phyloP scores from a whole-genome alignment of 768 basidiomycete species.

The Coprinopsis strossmayeri region DNA sequence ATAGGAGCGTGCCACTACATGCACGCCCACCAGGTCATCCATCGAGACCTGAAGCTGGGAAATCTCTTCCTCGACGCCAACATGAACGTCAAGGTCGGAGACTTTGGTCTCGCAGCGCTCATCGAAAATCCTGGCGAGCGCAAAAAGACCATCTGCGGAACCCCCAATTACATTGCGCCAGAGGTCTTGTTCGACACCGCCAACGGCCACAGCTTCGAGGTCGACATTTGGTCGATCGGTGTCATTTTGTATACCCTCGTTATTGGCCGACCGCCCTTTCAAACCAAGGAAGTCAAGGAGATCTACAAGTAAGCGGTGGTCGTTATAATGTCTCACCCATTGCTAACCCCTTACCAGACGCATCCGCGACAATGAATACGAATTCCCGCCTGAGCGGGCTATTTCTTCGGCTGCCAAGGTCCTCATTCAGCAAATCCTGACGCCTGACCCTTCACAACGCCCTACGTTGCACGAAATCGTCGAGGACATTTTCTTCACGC shows the following conservation, averaged over 20 bases:
- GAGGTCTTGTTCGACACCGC: constrained; percentile 95
- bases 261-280: constrained; percentile 95
- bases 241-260: constrained; percentile 95
- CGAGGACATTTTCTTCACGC: constrained; percentile 75
- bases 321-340: neutral
- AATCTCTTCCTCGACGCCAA: constrained; percentile 87
- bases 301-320: constrained; percentile 75
- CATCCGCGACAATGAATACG: constrained; percentile 90
- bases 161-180: constrained; percentile 98
- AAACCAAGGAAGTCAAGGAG: constrained; percentile 95
- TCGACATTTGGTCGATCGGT: constrained; percentile 96
- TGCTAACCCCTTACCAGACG: constrained; percentile 41
- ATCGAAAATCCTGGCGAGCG: constrained; percentile 95
- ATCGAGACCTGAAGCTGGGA: constrained; percentile 94
- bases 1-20: constrained; percentile 97
- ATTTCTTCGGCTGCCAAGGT: constrained; percentile 69
- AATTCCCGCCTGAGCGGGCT: constrained; percentile 74
- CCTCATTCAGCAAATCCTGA: constrained; percentile 80
- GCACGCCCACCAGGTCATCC: constrained; percentile 95
- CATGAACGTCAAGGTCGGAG: constrained; percentile 96
- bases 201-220: constrained; percentile 97
- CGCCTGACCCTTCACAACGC: constrained; percentile 73
- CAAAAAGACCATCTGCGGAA: constrained; percentile 99
- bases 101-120: constrained; percentile 94
- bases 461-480: constrained; percentile 84